Conservation (phyloP, 345 rosid species). For the Hevea brasiliensis region DNA sequence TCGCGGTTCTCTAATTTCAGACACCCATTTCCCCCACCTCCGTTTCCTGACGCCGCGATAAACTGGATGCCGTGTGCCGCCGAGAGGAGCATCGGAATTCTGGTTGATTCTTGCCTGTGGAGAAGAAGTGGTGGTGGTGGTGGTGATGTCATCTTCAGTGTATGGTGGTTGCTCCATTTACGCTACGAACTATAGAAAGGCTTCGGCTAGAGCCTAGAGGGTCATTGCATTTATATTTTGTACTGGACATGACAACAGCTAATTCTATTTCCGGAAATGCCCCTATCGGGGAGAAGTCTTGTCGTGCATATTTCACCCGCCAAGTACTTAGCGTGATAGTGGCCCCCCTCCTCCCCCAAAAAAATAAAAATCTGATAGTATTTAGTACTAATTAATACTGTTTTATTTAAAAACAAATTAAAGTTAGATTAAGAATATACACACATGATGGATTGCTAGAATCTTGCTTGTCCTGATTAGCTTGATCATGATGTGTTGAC, state of each 20-base stretch:
- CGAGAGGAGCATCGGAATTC: constrained; percentile 14
- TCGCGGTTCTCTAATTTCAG: constrained; percentile 83
- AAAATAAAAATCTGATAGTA: too few species aligned
- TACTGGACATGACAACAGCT: neutral
- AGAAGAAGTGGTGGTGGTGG: constrained; percentile 18
- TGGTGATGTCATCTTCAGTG: constrained; percentile 34
- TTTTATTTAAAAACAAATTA: too few species aligned
- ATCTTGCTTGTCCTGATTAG: neutral
- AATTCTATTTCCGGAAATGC: constrained; percentile 22
- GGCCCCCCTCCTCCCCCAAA: too few species aligned
- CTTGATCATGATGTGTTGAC: neutral
- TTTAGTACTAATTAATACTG: neutral
- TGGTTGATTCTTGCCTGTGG: neutral
- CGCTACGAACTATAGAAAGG: constrained; percentile 23
- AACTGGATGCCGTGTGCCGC: constrained; percentile 56
- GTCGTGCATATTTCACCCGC: neutral
- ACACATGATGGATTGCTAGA: neutral
- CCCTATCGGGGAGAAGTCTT: neutral
- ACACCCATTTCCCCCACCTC: constrained; percentile 93
- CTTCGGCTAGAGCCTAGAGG: neutral
- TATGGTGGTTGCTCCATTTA: constrained; percentile 49
- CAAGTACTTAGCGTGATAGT: neutral
- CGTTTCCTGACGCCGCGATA: constrained; percentile 77
- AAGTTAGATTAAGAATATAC: neutral
- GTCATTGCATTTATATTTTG: constrained; percentile 26